phyloP scores from a whole-genome alignment of 495 filamentous ascomycete genomes.

The Podospora conica region DNA sequence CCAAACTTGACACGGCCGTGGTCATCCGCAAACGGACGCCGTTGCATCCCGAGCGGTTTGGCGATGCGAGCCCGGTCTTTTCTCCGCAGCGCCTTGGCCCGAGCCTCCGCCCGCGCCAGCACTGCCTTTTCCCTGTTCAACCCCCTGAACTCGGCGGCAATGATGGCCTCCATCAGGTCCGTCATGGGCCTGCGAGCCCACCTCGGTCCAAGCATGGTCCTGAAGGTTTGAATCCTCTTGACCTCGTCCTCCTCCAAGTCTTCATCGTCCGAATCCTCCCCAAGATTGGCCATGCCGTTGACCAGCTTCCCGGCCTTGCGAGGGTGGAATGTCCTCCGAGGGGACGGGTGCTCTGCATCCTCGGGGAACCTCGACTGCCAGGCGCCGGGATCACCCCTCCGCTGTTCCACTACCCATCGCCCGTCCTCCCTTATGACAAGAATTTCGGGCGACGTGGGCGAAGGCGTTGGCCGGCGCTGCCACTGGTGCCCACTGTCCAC shows the following conservation, averaged over 20 bases:
- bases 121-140: background rate
- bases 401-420: too few species aligned
- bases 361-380: background rate
- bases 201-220: background rate
- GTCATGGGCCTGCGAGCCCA: background rate
- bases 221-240: background rate
- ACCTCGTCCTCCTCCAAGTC: background rate
- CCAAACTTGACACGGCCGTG: background rate
- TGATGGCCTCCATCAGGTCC: too few species aligned
- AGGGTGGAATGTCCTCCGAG: background rate
- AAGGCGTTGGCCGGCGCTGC: background rate
- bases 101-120: background rate
- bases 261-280: background rate
- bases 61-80: too few species aligned
- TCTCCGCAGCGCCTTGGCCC: background rate
- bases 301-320: too few species aligned
- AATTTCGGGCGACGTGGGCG: too few species aligned
- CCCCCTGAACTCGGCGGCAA: background rate
- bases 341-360: background rate
- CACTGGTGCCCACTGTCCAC: background rate
- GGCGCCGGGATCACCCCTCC: too few species aligned
- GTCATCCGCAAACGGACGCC: background rate
- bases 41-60: too few species aligned
- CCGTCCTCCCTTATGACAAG: too few species aligned
- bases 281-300: background rate